phyloP scores from a whole-genome alignment of 108 stramenopile species.

The Cyclotella cryptica region DNA sequence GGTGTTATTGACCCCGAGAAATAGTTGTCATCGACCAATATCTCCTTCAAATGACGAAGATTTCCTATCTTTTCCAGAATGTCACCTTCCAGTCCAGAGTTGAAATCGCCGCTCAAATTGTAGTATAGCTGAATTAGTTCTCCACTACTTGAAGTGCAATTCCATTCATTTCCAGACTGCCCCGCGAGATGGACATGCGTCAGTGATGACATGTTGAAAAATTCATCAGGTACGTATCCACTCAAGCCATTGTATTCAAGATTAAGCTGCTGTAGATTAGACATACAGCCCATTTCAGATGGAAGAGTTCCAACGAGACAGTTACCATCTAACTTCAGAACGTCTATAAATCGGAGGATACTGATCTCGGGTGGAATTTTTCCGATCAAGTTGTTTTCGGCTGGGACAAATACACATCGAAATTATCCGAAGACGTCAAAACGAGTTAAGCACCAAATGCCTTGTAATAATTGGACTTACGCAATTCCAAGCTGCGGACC shows the following conservation, averaged over 20 bases:
- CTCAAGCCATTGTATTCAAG: constrained; percentile 2
- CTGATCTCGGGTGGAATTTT: constrained; percentile 1
- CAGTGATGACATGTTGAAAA: constrained; percentile 8
- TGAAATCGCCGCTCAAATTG: neutral
- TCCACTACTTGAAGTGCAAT: neutral
- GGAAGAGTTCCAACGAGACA: constrained; percentile 8
- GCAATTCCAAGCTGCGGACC: neutral
- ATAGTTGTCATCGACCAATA: neutral
- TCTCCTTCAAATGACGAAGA: neutral
- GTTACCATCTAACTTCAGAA: neutral
- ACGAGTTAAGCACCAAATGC: neutral
- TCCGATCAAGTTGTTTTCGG: constrained; percentile 12
- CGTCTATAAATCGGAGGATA: neutral
- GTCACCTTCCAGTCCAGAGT: neutral
- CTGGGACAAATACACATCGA: neutral
- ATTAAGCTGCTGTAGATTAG: constrained; percentile 9
- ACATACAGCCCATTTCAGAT: constrained; percentile 9
- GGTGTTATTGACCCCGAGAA: neutral
- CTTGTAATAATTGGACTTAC: neutral
- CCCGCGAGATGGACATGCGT: neutral
- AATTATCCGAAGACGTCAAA: neutral
- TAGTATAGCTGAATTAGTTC: neutral
- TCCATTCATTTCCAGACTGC: neutral
- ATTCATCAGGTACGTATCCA: constrained; percentile 10
- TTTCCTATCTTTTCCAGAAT: neutral